These are phyloP conservation scores for Sisymbrium altissimum DNA, from an alignment of 345 rosid species.

Conservation along the genomic window DNA sequence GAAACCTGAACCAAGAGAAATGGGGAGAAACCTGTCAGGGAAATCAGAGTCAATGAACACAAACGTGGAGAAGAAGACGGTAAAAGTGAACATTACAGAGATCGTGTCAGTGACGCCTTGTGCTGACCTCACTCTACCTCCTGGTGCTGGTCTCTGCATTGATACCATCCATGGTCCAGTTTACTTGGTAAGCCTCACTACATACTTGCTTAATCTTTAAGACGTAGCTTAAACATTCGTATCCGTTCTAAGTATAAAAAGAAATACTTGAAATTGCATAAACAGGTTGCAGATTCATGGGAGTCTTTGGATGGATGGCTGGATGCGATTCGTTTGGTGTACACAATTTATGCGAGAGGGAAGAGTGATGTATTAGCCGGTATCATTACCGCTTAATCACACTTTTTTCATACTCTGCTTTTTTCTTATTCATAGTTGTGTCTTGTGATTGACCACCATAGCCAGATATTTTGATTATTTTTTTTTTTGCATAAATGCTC, in stretches of 20 bases:
- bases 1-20: conserved; percentile 58
- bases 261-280: neutral
- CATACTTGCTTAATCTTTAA: no score
- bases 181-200: conserved; percentile 88
- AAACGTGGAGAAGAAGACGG: conserved; percentile 51
- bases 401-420: neutral
- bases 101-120: conserved; percentile 81
- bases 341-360: conserved; percentile 88
- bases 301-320: conserved; percentile 96
- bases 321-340: conserved; percentile 86
- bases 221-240: no score
- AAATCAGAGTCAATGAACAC: conserved; percentile 36
- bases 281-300: conserved; percentile 96
- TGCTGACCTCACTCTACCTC: conserved; percentile 93
- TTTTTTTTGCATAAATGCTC: neutral
- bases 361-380: conserved; percentile 88
- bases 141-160: conserved; percentile 96
- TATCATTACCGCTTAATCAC: conserved; percentile 60
- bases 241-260: no score
- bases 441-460: conserved; percentile 5
- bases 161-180: conserved; percentile 69
- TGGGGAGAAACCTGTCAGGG: conserved; percentile 54
- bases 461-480: neutral
- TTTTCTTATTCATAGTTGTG: neutral
- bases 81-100: conserved; percentile 69